Evolutionary conservation across 345 rosid genomes (phyloP), one percentile per base, ranked within the genome.

Genomic region (Boechera divaricarpa): DNA sequence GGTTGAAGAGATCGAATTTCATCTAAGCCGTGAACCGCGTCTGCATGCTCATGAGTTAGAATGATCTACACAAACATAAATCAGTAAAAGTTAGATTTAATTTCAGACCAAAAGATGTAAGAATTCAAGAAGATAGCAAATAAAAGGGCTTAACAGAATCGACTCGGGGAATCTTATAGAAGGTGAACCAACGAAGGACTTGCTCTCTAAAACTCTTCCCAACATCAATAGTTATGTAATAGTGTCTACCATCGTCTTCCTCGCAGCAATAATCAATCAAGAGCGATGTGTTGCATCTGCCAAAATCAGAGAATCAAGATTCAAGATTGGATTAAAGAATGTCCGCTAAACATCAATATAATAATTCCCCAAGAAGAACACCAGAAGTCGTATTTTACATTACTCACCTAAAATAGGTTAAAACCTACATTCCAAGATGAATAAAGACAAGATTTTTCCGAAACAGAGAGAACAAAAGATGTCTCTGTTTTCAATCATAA

Each of bases 1-100:
- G 97, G 96, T 78, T 92, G 99, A 67, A 91, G 77, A 36, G 82
- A 86, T 24, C 99, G 91, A 41, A 95, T 80, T 57, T 95, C 99
- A 79, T 95, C 98, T 74, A 95, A 85, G 61, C 98, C 99, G 76
- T 82, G 96, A 85, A 92, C 86, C 35, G 99, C 98, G 76, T 95
- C 99, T 12, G 99, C 99, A 64, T 95, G 99, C 77, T 95, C 99
- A 77, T 95, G 99, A 72, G 97, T 95, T 88, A 95, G 87, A 73
- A 95, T 84, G 65, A 92, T 87, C 99, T 95, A 89, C 86, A 77
- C 31, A 55, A 52, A 16, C 54, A 36, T 12, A 11, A n/a, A 48
- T 16, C 21, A 63, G 16, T 38, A 45, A 11, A 77, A 47, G 39
- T 44, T 15, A 58, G 13, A 26, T 41, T 60, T 63, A 33, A 33